A percentile compares a stretch with the other conserved stretches of the same genome.
These are phyloP conservation scores for Beauveria asiatica DNA, from an alignment of 2,329 filamentous ascomycete species.

Conservation along the genomic window DNA sequence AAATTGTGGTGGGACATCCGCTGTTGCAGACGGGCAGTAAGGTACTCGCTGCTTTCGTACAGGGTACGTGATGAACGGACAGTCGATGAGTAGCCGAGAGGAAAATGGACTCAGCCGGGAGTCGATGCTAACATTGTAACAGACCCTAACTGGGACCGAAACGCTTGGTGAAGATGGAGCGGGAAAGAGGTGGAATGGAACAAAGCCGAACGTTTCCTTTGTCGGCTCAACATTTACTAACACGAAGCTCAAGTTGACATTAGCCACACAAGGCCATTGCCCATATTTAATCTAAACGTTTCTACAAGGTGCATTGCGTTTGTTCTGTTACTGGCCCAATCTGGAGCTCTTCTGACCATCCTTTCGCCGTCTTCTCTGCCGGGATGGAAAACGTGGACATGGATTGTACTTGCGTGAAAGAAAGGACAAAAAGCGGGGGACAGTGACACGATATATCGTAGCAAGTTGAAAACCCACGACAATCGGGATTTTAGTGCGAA, in stretches of 20 bases:
- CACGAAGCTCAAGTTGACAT: neutral
- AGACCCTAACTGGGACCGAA: slow-evolving; percentile 87
- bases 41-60: slow-evolving; percentile 91
- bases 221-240: neutral
- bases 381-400: too few relatives aligned
- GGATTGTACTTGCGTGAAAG: too few relatives aligned
- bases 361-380: too few relatives aligned
- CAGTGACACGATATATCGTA: too few relatives aligned
- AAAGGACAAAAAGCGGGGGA: too few relatives aligned
- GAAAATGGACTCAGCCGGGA: neutral
- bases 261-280: neutral
- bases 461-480: neutral
- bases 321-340: too few relatives aligned
- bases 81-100: neutral
- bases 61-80: slow-evolving; percentile 51
- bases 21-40: slow-evolving; percentile 96
- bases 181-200: neutral
- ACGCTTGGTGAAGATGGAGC: slow-evolving; percentile 58
- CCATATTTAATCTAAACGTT: neutral
- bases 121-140: slow-evolving; percentile 11
- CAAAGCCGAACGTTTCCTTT: neutral
- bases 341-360: neutral
- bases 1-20: slow-evolving; percentile 95
- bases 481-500: neutral
- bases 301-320: neutral